Evolutionary conservation across 2,329 filamentous ascomycete genomes (phyloP).

Genomic region (Ceratocystis diversiconidia): DNA sequence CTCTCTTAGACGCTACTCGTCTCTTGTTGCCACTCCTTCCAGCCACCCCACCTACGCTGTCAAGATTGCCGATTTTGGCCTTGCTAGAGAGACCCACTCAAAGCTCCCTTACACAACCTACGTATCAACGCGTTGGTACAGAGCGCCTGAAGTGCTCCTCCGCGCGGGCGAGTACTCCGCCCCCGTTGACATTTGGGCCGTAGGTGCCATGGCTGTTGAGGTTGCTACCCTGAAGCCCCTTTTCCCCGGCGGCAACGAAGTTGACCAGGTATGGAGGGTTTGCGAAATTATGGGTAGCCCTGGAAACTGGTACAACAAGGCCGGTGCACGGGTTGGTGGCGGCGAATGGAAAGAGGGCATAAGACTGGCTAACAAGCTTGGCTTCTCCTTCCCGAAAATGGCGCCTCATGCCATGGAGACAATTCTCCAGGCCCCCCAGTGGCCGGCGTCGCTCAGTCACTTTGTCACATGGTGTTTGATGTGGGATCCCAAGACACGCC

Average conservation of each 20-base stretch:
- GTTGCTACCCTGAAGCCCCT: conserved; percentile 91
- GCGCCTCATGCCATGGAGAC: conserved; percentile 93
- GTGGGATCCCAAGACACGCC: conserved; percentile 91
- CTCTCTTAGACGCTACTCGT: conserved; percentile 83
- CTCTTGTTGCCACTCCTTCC: conserved; percentile 83
- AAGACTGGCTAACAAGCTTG: conserved; percentile 81
- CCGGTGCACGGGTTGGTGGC: conserved; percentile 72
- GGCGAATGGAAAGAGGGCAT: conserved; percentile 97
- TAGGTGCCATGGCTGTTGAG: conserved; percentile 97
- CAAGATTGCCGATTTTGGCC: conserved; percentile 95
- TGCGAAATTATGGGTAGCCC: conserved; percentile 99
- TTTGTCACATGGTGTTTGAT: conserved; percentile 98
- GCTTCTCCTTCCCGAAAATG: conserved; percentile 99
- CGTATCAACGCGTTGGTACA: conserved; percentile 95
- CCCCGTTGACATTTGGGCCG: conserved; percentile 95
- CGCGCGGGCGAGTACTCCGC: conserved; percentile 94
- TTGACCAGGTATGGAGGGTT: conserved; percentile 96
- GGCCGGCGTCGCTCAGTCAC: conserved; percentile 73
- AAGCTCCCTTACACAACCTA: conserved; percentile 96
- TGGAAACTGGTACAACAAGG: conserved; percentile 94
- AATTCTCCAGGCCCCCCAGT: conserved; percentile 77
- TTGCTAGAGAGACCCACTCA: conserved; percentile 94
- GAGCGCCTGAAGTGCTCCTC: conserved; percentile 84
- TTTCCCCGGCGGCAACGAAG: conserved; percentile 95
- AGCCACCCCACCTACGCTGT: conserved; percentile 90